Conservation (phyloP, 164 flowering plant species). For the Vitis cinerea region DNA sequence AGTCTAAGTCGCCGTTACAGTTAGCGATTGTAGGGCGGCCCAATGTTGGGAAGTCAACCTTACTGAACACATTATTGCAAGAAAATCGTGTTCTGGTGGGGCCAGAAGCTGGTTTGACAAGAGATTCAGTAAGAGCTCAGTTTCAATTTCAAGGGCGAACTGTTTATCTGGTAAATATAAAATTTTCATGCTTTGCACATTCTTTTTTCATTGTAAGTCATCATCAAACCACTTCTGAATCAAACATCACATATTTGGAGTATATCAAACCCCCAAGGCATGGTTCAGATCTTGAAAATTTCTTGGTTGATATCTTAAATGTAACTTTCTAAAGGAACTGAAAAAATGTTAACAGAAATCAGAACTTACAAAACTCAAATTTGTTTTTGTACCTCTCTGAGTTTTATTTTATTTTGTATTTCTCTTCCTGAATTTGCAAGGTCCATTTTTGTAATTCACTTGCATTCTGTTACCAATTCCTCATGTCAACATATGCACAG, state of each 20-base stretch:
- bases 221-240: not conserved
- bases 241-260: not conserved
- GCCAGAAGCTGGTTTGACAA: constrained; percentile 95
- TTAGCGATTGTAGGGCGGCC: constrained; percentile 95
- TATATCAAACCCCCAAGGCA: not conserved
- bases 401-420: too few relatives aligned
- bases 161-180: constrained; percentile 56
- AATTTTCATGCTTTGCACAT: not conserved
- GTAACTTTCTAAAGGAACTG: too few relatives aligned
- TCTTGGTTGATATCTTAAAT: too few relatives aligned
- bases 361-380: too few relatives aligned
- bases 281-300: too few relatives aligned
- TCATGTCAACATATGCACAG: too few relatives aligned
- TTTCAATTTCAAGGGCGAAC: constrained; percentile 76
- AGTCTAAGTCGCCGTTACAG: constrained; percentile 74
- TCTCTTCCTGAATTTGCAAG: too few relatives aligned
- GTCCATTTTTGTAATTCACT: too few relatives aligned
- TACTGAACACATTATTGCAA: constrained; percentile 79
- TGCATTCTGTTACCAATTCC: too few relatives aligned
- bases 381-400: too few relatives aligned
- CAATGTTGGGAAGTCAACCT: constrained; percentile 96
- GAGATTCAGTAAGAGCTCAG: constrained; percentile 85
- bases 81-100: constrained; percentile 94
- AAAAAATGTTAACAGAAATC: too few relatives aligned
- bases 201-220: constrained; percentile 4